Evolutionary conservation across 1,284 basidiomycete species (phyloP), one percentile per base, ranked within the genome.

Genomic region (Cryptococcus maquisensis): DNA sequence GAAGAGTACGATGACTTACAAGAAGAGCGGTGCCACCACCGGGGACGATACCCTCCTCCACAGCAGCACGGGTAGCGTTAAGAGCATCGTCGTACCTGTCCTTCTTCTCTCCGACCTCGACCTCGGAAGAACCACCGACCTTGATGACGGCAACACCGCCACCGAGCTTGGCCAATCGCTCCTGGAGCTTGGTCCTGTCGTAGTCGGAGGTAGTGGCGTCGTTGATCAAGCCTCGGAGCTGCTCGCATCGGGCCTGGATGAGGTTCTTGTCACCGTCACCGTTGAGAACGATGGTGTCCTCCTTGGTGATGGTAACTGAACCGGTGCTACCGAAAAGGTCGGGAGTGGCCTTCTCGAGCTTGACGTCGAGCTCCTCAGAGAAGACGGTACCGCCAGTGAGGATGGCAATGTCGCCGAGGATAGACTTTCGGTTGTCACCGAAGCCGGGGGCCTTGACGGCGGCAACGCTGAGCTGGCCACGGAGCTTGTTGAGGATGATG

Each of bases 71-170:
- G 5, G 95, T 98, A 18, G 93, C 93, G 77, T 96, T 96, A 56
- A 98, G 82, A 6, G 95, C 95, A 74, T 98, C 95, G 70, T 98
- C 95, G 76, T 96, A 98, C 50, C 94, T 83, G 77, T 98, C 95
- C 85, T 98, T 98, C 89, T 98, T 98, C 83, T 98, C 95, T 16
- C 94, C 84, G 61, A 98, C 95, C 79, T 98, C 95, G 55, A 98
- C 94, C 78, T 98, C 95, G 59, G 83, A 86, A 47, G 86, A 81
- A 43, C 95, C 95, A 57, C 95, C 95, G 63, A 98, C 95, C 79
- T 91, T 93, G 84, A 98, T 97, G 75, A 98, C 94, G 28, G 94
- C 95, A 51, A 98, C 94, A 80, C 95, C 94, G 55, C 95, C 94
- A 42, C 83, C 84, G 55, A 98, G 82, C 83, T 98, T 98, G 63